Conservation (phyloP, 257 asterid genomes). For the Penstemon newberryi region DNA sequence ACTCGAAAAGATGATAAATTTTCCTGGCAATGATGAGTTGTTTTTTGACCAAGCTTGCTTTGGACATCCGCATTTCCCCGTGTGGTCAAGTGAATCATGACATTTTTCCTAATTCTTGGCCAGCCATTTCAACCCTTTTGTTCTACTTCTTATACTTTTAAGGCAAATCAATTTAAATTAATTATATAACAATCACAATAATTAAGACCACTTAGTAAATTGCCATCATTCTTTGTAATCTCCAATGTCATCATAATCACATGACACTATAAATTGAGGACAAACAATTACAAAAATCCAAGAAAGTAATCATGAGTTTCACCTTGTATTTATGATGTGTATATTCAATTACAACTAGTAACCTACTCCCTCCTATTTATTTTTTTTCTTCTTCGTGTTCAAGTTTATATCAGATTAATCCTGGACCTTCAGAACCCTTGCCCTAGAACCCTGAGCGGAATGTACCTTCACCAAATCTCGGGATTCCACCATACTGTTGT, state of each 20-base stretch:
- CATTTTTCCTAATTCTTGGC: neutral
- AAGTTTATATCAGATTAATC: too few relatives aligned
- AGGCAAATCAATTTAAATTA: conserved; percentile 25
- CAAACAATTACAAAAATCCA: conserved; percentile 33
- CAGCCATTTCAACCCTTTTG: conserved; percentile 23
- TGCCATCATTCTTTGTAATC: conserved; percentile 35
- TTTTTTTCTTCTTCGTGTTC: too few relatives aligned
- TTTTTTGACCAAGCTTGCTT: conserved; percentile 37
- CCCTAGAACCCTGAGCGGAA: too few relatives aligned
- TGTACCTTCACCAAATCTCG: too few relatives aligned
- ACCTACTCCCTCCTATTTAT: too few relatives aligned
- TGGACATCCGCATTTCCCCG: conserved; percentile 35
- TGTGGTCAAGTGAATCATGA: conserved; percentile 35
- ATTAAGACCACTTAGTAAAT: conserved; percentile 31
- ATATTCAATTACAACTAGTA: too few relatives aligned
- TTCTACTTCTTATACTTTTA: conserved; percentile 25
- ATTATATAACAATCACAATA: conserved; percentile 13
- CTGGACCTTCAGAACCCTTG: too few relatives aligned
- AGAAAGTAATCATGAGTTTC: conserved; percentile 6
- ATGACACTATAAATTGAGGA: conserved; percentile 23
- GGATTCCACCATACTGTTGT: too few relatives aligned
- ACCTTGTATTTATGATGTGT: conserved; percentile 5
- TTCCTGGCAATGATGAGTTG: conserved; percentile 38
- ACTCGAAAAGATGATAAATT: neutral
- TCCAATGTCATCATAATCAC: conserved; percentile 36